Evolutionary conservation across 495 filamentous ascomycete species (phyloP), one percentile per base, ranked within the genome.

Genomic region (Astrothelium subdiscretum): DNA sequence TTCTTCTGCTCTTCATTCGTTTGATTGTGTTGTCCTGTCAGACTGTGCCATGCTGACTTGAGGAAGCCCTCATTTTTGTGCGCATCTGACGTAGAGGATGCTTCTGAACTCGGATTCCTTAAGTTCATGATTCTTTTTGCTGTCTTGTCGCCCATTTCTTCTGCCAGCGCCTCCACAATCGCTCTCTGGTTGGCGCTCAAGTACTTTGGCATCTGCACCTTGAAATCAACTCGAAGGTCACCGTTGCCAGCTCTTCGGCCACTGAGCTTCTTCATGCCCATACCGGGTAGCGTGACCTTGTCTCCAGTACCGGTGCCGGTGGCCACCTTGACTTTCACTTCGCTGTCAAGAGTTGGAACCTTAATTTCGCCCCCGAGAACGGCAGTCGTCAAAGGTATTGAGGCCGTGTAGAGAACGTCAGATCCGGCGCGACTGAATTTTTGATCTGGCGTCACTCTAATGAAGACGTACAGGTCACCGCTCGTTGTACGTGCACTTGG

Each of bases 301-400:
- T 98, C 94, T 54, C 94, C 94, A 1, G 94, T 96, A 64, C 84
- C 90, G 13, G 94, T 97, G 52, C 94, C 95, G 0, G 90, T 91
- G 31, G 84, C 83, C 18, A 98, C 87, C 71, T 89, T 89, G 44
- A 97, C 81, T 72, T 87, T 91, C 59, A 94, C 90, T 54, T 95
- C 85, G 27, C 87, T 89, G 62, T 96, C 91, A 31, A 98, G 79
- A 1, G 94, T 97, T 26, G 95, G 95, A 35, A 98, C 80, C 32
- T 76, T 85, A 64, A 95, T 87, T 69, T 95, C 90, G 63, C 94
- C 94, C 62, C 94, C 94, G 0, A 98, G 81, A 12, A 96, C 74
- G 24, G 95, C 94, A 24, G 94, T 98, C 2, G 94, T 97, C 13
- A 97, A 78, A 1, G 95, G 94, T 65, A 98, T 86, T 1, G 85